Base-by-base conservation (phyloP, 441 rosid genomes). In the Gossypium trilobum region DNA sequence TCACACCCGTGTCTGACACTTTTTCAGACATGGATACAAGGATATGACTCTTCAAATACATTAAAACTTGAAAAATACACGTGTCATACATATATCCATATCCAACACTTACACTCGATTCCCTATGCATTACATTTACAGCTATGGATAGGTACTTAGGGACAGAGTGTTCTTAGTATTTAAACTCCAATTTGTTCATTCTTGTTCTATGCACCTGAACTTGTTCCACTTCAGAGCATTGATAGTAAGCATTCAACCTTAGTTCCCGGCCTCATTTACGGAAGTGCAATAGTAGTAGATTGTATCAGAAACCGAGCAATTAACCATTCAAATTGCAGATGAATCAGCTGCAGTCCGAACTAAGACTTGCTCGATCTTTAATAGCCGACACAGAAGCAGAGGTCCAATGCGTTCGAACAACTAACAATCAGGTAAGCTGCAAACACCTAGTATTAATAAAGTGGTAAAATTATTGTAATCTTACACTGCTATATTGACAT, bases 341-440 rank as follows among this genome's bases (percentile, higher is more conserved):
- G 91, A 86, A 94, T 83, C 99, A 94, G 78, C 82, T 90, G 76
- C 99, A 92, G 77, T 90, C 94, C 2, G 99, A 94, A 81, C 87
- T 94, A 16, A 86, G 86, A 73, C 94, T 94, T 46, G 99, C 97
- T 74, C 85, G 95, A 48, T 90, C 99, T 27, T 74, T 92, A 78
- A 90, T 94, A 75, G 91, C 91, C 22, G 97, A 90, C 81, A 90
- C 91, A 77, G 97, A 94, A 72, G 82, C 90, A 75, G 99, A 94
- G 82, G 82, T 92, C 71, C 97, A 88, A 77, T 83, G 77, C 10
- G 85, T 94, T 61, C 94, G 89, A 52, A 83, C 79, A 63, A 90
- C 91, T 72, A 94, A 94, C 82, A 86, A 83, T 60, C 95, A 92
- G 97, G 99, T 91, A 79, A 64, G 29, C 57, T 64, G 17, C 52